These are phyloP conservation scores for Fusarium equiseti DNA, from an alignment of 2,329 filamentous ascomycete species.

Conservation along the genomic window DNA sequence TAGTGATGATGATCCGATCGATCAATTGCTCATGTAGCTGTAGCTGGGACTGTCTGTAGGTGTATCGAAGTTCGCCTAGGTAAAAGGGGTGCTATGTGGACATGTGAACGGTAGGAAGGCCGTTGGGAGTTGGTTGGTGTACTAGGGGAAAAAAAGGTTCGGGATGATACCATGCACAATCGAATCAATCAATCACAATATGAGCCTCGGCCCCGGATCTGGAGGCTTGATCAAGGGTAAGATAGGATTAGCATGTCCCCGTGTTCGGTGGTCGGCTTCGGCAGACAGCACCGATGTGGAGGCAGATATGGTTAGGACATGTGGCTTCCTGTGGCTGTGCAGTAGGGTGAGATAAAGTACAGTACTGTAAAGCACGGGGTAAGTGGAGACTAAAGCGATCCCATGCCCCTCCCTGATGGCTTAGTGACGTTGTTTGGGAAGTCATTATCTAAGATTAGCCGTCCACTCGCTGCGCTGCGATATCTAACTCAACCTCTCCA, in stretches of 20 bases:
- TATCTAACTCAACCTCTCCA: slow-evolving; percentile 14
- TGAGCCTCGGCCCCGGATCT: slow-evolving; percentile 36
- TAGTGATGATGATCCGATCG: slow-evolving; percentile 8
- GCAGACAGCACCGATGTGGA: slow-evolving; percentile 20
- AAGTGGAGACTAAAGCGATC: slow-evolving; percentile 17
- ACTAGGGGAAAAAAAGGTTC: slow-evolving; percentile 15
- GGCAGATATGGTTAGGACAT: slow-evolving; percentile 1
- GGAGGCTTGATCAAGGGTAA: slow-evolving; percentile 23
- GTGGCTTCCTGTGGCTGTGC: slow-evolving; percentile 10
- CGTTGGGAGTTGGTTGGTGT: slow-evolving; percentile 20
- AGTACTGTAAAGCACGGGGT: slow-evolving; percentile 22
- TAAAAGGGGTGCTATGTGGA: slow-evolving; percentile 1
- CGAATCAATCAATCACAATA: slow-evolving; percentile 11
- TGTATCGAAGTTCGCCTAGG: slow-evolving; percentile 14
- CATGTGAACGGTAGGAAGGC: slow-evolving; percentile 24
- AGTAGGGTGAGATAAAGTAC: not conserved
- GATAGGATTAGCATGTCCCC: slow-evolving; percentile 14
- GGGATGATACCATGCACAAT: slow-evolving; percentile 21
- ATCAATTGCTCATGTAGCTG: slow-evolving; percentile 37
- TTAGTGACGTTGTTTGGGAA: slow-evolving; percentile 30
- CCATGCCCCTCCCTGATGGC: slow-evolving; percentile 27
- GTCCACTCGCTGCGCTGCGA: slow-evolving; percentile 6
- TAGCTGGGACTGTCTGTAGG: not conserved
- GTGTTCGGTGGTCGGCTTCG: slow-evolving; percentile 25
- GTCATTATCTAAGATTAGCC: slow-evolving; percentile 7